Evolutionary conservation across 768 basidiomycete genomes (phyloP), one percentile per base, ranked within the genome.

Genomic region (Dentipellis fragilis): DNA sequence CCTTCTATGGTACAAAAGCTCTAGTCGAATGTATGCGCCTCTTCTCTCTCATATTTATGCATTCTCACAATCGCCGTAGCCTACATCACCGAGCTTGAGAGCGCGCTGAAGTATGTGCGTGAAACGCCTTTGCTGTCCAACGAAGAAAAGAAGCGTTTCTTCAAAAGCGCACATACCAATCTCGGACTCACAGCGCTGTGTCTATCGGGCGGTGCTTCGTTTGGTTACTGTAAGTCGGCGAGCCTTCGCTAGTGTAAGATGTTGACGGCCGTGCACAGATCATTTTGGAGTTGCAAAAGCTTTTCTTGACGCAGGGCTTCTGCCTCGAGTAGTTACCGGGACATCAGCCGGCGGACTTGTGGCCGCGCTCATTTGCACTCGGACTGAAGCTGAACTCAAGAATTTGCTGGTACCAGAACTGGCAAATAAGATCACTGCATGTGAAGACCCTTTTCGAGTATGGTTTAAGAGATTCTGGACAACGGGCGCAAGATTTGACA

Each of bases 401-500:
- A 64, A 72, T 29, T 69, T 97, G 36, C 74, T 98, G 34, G 80
- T 85, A 0, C 95, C 96, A 0, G 81, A 85, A 60, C 72, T 99
- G 36, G 94, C 94, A 0, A 79, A 88, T 58, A 85, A 79, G 57
- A 82, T 98, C 10, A 85, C 85, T 0, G 89, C 89, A 29, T 88
- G 85, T 63, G 85, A 88, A 58, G 94, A 97, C 51, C 73, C 87
- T 0, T 76, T 88, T 54, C 69, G 69, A 9, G 72, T 87, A 16
- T 89, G 88, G 88, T 66, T 80, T 35, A 78, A 73, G 62, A 78
- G 95, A 22, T 82, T 91, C 46, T 81, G 81, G 79, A 77, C 72
- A 62, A 97, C 93, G 0, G 96, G 96, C 10, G 95, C 96, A n/a
- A 77, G 95, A 56, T 99, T 98, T 67, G 93, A 96, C 60, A 86